Conservation (phyloP, 139 green algal genomes). For the Volvox reticuliferus region DNA sequence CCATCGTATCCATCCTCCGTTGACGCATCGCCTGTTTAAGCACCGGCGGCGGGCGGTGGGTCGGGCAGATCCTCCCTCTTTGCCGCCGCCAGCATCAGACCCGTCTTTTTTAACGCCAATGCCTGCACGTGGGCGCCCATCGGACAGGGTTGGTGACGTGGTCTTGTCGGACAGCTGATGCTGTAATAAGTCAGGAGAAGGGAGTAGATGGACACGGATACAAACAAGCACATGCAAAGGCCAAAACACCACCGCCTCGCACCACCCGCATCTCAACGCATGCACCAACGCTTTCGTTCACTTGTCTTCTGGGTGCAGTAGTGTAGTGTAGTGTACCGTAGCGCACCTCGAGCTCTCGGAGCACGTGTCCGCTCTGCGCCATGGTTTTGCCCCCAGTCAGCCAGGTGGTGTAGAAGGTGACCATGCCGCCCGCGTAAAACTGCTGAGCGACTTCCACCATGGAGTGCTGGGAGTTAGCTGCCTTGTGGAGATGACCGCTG, state of each 20-base stretch:
- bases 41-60: not conserved
- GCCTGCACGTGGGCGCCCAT: not conserved
- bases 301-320: not conserved
- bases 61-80: not conserved
- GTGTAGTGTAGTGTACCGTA: too few relatives aligned
- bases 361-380: conserved; percentile 45
- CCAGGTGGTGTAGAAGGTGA: conserved; percentile 58
- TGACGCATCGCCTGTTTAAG: too few relatives aligned
- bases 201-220: too few relatives aligned
- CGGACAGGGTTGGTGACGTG: too few relatives aligned
- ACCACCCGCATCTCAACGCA: too few relatives aligned
- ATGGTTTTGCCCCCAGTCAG: conserved; percentile 56
- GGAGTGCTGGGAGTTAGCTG: conserved; percentile 28
- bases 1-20: too few relatives aligned
- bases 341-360: conserved; percentile 19
- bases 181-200: too few relatives aligned
- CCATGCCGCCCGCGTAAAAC: conserved; percentile 56
- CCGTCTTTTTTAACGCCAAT: conserved; percentile 1
- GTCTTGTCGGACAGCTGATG: too few relatives aligned
- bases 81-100: not conserved
- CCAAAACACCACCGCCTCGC: not conserved
- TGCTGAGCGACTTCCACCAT: conserved; percentile 43
- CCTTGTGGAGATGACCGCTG: conserved; percentile 35
- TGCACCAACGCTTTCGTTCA: too few relatives aligned
- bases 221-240: too few relatives aligned